Evolutionary conservation across 2,329 filamentous ascomycete genomes (phyloP), one percentile per base, ranked within the genome.

Genomic region (Nothophoma quercina): DNA sequence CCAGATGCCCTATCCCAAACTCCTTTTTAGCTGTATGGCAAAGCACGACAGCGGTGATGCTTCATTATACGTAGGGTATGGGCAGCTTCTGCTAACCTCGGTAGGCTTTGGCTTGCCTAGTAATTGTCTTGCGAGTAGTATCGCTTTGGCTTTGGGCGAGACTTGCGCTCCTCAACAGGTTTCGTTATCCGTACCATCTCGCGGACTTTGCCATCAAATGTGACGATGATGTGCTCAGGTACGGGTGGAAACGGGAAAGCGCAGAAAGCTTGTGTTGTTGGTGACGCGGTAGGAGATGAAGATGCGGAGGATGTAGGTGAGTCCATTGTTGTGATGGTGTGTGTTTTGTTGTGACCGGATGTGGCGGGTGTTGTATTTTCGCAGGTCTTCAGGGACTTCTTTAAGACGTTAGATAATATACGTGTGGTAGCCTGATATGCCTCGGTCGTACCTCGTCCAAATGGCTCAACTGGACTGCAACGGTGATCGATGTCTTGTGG

Each of bases 141-240:
- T 39, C 36, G 36, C 13, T 33, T 34, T 18, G 48, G 33, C 25
- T 49, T 48, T n/a, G 43, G 33, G 10, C 38, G 50, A 7, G 32
- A 7, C 15, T 41, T 23, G 21, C 33, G 40, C 41, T 45, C 36
- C 21, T 60, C 44, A 4, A 53, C 7, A 3, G 46, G 35, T 10
- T 56, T 59, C 19, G 48, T 44, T 60, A 65, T 67, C 47, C 60
- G 51, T 15, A 65, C 50, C 54, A 67, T 59, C 39, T 67, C 63
- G 33, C 64, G 55, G 28, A 64, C 62, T 40, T 65, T 63, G n/a
- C 64, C 64, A 21, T 67, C 60, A 22, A 67, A 67, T 0, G 64
- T 67, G 9, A 67, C 64, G 43, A 67, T 63, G 43, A 67, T 67
- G 21, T 66, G 64, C 8, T 63, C 53, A 9, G 64, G 64, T 8